Percentiles rank a stretch among this genome's conserved stretches.
These are phyloP conservation scores for Cicer judaicum DNA, from an alignment of 306 rosid genomes.

Conservation along the genomic window DNA sequence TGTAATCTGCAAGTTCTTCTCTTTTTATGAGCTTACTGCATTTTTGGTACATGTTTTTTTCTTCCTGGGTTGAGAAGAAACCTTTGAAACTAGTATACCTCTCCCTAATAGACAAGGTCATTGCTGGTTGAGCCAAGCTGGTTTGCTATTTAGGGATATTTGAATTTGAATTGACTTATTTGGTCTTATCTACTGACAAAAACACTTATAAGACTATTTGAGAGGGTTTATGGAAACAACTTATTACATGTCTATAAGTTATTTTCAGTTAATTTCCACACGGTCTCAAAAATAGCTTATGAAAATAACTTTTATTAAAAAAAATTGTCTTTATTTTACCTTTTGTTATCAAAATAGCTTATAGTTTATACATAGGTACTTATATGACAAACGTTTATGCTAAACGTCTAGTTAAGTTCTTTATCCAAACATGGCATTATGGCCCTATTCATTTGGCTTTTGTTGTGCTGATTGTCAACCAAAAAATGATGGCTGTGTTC, in stretches of 20 bases:
- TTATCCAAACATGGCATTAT: neutral
- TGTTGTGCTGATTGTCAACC: slow-evolving; percentile 7
- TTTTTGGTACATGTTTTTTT: slow-evolving; percentile 2
- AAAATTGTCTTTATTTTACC: no score
- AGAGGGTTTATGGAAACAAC: no score
- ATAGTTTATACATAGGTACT: no score
- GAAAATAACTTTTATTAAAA: no score
- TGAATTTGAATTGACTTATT: no score
- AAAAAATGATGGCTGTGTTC: neutral
- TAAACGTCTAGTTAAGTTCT: no score
- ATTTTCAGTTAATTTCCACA: no score
- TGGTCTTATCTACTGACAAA: no score
- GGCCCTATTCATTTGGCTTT: neutral
- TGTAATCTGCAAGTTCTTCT: slow-evolving; percentile 5
- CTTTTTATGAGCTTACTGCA: neutral
- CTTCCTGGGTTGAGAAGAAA: slow-evolving; percentile 24
- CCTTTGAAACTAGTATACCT: slow-evolving; percentile 9
- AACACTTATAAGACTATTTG: no score
- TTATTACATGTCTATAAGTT: neutral
- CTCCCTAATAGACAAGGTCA: neutral
- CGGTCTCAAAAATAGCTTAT: no score
- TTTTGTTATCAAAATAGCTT: no score
- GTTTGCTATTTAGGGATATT: neutral
- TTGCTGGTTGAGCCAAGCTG: slow-evolving; percentile 3
- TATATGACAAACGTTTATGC: no score